A percentile compares a stretch with the other conserved stretches of the same genome.
Conservation (phyloP, 2,329 filamentous ascomycete species). For the Cladosporium sp. region DNA sequence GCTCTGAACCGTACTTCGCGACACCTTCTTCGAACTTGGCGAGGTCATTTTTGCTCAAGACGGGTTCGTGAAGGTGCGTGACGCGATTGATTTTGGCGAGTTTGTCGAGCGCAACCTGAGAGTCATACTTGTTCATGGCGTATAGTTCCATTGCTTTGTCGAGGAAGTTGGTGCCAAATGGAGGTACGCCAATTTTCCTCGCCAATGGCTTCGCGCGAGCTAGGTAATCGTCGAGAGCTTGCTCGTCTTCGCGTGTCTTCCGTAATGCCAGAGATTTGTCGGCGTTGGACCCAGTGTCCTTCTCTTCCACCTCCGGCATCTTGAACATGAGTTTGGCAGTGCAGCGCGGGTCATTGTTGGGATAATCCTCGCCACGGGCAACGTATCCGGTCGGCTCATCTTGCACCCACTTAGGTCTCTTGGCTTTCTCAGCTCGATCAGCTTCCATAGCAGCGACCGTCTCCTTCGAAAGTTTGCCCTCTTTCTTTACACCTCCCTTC, state of each 20-base stretch:
- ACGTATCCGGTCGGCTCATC: constrained; percentile 87
- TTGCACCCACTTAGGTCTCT: constrained; percentile 86
- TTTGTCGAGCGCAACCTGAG: constrained; percentile 64
- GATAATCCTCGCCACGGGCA: constrained; percentile 73
- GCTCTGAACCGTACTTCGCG: constrained; percentile 83
- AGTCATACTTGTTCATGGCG: constrained; percentile 66
- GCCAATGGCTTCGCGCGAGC: constrained; percentile 61
- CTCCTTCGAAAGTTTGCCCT: constrained; percentile 74
- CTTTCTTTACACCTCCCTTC: constrained; percentile 66
- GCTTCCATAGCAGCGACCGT: constrained; percentile 73
- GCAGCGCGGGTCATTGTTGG: constrained; percentile 65
- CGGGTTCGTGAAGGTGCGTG: constrained; percentile 76
- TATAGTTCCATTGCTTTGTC: constrained; percentile 77
- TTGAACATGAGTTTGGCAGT: constrained; percentile 77
- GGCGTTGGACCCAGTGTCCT: constrained; percentile 23
- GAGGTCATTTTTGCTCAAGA: constrained; percentile 69
- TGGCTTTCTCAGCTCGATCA: constrained; percentile 73
- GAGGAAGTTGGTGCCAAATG: constrained; percentile 77
- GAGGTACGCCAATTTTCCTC: constrained; percentile 64
- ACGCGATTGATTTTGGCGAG: constrained; percentile 65
- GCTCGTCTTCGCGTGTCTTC: background rate
- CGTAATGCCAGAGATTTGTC: constrained; percentile 42
- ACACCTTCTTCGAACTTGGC: constrained; percentile 93
- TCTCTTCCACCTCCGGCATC: constrained; percentile 41
- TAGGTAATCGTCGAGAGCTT: constrained; percentile 69